Evolutionary conservation across 2,329 filamentous ascomycete species (phyloP).

Genomic region (Colletotrichum caudatum): DNA sequence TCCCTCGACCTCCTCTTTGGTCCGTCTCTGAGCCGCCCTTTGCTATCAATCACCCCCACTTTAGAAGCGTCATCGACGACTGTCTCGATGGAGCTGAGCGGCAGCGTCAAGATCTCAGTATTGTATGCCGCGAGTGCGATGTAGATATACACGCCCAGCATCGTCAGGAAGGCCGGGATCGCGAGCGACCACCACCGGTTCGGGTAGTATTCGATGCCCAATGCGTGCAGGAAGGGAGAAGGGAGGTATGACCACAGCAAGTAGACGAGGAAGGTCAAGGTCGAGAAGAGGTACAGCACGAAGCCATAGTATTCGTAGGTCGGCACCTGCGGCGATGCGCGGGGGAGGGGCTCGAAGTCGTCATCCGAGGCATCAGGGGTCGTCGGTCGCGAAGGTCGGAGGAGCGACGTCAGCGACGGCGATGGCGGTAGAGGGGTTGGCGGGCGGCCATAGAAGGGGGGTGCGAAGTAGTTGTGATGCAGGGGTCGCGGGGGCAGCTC

Average conservation of each 20-base stretch:
- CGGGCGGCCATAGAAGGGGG: conserved; percentile 97
- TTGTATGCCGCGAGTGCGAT: conserved; percentile 93
- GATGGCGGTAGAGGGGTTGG: conserved; percentile 94
- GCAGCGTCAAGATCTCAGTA: conserved; percentile 86
- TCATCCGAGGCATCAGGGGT: conserved; percentile 93
- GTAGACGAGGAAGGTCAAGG: conserved; percentile 80
- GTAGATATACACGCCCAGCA: conserved; percentile 91
- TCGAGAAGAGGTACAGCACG: conserved; percentile 92
- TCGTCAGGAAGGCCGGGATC: conserved; percentile 89
- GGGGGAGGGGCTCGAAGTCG: conserved; percentile 82
- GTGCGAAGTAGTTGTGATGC: conserved; percentile 71
- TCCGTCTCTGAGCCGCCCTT: conserved; percentile 64
- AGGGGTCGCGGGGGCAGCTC: conserved; percentile 58
- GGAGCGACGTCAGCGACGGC: conserved; percentile 89
- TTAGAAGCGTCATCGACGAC: conserved; percentile 92
- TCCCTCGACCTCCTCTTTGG: conserved; percentile 48
- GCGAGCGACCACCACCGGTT: conserved; percentile 98
- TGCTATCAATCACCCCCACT: conserved; percentile 83
- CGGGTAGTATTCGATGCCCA: conserved; percentile 97
- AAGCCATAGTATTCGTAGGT: conserved; percentile 99
- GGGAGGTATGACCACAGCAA: conserved; percentile 90
- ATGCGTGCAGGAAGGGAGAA: conserved; percentile 88
- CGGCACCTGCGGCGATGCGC: conserved; percentile 92
- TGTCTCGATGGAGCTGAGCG: conserved; percentile 84
- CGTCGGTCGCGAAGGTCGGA: conserved; percentile 90